Evolutionary conservation across 176 grass and related monocot species (phyloP).

Genomic region (Juncus inflexus): DNA sequence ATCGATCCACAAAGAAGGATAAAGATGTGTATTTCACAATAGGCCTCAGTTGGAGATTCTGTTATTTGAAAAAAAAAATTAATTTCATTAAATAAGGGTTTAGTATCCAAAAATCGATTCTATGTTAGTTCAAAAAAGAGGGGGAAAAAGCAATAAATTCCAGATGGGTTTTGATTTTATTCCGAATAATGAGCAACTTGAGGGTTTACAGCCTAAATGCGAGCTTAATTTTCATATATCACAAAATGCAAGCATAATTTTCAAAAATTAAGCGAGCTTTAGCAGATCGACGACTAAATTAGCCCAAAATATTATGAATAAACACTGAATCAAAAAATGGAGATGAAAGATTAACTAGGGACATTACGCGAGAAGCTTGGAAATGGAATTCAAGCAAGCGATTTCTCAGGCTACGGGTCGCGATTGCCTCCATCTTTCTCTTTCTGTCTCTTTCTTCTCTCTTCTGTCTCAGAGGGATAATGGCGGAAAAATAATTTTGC

Average conservation of each 20-base stretch:
- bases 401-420: conserved; percentile 17
- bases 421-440: conserved; percentile 7
- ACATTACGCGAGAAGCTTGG: conserved; percentile 24
- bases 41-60: conserved; percentile 66
- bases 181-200: neutral
- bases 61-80: neutral
- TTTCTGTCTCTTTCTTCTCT: neutral
- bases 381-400: conserved; percentile 37
- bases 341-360: neutral
- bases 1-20: conserved; percentile 54
- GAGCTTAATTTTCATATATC: no score
- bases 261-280: neutral
- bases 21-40: conserved; percentile 81
- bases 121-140: neutral
- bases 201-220: neutral
- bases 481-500: conserved; percentile 12
- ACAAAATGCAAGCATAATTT: no score
- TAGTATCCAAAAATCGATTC: no score
- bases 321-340: no score
- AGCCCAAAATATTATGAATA: no score
- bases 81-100: no score
- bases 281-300: no score
- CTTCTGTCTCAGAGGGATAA: neutral
- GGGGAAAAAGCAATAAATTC: neutral
- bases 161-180: neutral